A percentile compares a stretch with the other conserved stretches of the same genome.
phyloP scores from a whole-genome alignment of 495 filamentous ascomycete species.

The Aspergillus sclerotioniger region DNA sequence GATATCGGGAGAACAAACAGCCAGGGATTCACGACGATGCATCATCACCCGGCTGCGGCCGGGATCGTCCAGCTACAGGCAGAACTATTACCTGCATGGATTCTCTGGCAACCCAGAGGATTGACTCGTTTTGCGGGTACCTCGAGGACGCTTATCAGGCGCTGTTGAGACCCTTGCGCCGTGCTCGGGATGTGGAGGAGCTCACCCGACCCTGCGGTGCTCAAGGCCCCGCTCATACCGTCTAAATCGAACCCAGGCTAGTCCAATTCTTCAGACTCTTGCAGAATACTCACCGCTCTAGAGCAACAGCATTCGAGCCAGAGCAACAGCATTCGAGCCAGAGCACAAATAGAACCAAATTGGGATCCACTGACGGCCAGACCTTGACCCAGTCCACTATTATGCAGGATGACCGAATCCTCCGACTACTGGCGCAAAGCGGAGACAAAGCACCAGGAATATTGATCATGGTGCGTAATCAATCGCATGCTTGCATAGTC shows the following conservation, averaged over 20 bases:
- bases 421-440: slow-evolving; percentile 57
- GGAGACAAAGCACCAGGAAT: slow-evolving; percentile 56
- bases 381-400: slow-evolving; percentile 54
- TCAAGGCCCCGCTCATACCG: no score
- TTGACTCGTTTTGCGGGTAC: background rate
- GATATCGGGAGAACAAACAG: background rate
- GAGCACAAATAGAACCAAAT: background rate
- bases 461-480: slow-evolving; percentile 55
- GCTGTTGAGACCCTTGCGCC: background rate
- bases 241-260: no score
- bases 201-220: background rate
- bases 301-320: no score
- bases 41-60: no score
- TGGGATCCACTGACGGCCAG: background rate
- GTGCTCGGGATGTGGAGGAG: background rate
- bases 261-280: no score
- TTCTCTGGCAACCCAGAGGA: background rate
- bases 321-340: no score
- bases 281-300: no score
- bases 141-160: background rate
- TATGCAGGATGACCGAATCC: slow-evolving; percentile 55
- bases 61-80: background rate
- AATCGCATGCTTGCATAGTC: no score
- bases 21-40: no score
- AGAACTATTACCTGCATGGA: background rate